Base-by-base conservation (phyloP, 345 rosid genomes). In the Moricandia arvensis region DNA sequence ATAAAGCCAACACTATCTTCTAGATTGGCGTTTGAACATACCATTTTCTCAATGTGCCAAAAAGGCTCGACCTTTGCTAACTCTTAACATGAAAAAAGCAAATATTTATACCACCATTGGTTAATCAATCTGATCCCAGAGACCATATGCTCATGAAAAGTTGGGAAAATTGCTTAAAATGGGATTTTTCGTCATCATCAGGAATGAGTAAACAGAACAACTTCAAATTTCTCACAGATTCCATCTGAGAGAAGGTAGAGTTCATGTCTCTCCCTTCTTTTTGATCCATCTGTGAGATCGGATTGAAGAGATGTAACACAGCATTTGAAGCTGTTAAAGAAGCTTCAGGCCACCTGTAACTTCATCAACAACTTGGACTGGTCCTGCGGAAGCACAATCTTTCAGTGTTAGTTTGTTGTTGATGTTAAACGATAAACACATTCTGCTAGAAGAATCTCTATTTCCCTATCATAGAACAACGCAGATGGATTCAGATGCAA, bases 281-380 rank as follows among this genome's bases (percentile, higher is more conserved):
- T 65, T 65, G 43, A 54, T 69, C 68, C 55, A 47, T 77, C 63
- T 64, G 57, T n/a, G 73, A 66, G 63, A 68, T 60, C 21, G 2
- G 37, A 30, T 66, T 60, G 17, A 35, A 66, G 64, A 60, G 38
- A 61, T 60, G 53, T 68, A 51, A 43, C 59, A 29, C 16, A 0
- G 4, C 63, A 37, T 24, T 15, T 3, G 13, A 71, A 77, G 63
- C 55, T 60, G 13, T 80, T 85, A 92, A 67, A 95, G 79, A 64
- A 95, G 98, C 85, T 87, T 95, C 68, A 95, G 80, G 60, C 89
- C 97, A 64, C 99, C 99, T 5, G 99, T 92, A 41, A 95, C 97
- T 34, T 90, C 93, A 69, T 95, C 97, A 2, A 95, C 94, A 74
- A 92, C 85, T 71, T 87, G 90, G 21, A 95, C 86, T 34, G 99